A percentile compares a stretch with the other conserved stretches of the same genome.
phyloP scores from a whole-genome alignment of 352 stramenopile genomes.

The Aphanomyces stellatus region DNA sequence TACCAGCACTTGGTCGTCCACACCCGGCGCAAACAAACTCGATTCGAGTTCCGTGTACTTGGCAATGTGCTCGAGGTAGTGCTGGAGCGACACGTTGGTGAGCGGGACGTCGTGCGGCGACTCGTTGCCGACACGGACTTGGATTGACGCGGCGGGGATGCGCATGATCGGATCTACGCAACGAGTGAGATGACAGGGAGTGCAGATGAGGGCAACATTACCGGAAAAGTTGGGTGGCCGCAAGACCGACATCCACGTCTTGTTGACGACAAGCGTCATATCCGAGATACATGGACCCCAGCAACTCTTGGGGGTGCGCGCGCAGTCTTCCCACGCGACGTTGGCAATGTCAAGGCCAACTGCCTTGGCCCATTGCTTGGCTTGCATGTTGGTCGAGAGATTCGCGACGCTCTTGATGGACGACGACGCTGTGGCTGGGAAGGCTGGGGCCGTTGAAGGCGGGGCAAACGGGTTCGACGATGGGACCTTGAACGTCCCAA shows the following conservation, averaged over 20 bases:
- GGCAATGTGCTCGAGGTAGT: constrained; percentile 11
- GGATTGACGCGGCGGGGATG: not conserved
- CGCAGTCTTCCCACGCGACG: constrained; percentile 15
- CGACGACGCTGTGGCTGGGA: too few species aligned
- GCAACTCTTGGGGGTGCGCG: not conserved
- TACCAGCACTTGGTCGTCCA: constrained; percentile 11
- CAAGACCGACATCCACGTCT: constrained; percentile 15
- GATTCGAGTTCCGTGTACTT: constrained; percentile 10
- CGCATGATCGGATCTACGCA: constrained; percentile 16
- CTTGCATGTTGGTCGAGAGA: too few species aligned
- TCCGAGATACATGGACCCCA: constrained; percentile 17
- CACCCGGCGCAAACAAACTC: not conserved
- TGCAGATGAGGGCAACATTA: too few species aligned
- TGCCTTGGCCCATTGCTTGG: not conserved
- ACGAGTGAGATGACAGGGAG: too few species aligned
- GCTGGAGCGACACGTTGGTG: not conserved
- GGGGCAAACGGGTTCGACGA: too few species aligned
- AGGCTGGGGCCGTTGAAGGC: too few species aligned
- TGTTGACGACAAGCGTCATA: constrained; percentile 14
- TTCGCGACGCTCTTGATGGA: too few species aligned
- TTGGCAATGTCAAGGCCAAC: constrained; percentile 4
- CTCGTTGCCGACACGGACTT: constrained; percentile 11
- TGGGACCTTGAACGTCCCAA: too few species aligned
- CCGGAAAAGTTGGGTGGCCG: constrained; percentile 8
- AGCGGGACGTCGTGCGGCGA: constrained; percentile 2